phyloP scores from a whole-genome alignment of 140 eudicot genomes.

The Stevia rebaudiana region DNA sequence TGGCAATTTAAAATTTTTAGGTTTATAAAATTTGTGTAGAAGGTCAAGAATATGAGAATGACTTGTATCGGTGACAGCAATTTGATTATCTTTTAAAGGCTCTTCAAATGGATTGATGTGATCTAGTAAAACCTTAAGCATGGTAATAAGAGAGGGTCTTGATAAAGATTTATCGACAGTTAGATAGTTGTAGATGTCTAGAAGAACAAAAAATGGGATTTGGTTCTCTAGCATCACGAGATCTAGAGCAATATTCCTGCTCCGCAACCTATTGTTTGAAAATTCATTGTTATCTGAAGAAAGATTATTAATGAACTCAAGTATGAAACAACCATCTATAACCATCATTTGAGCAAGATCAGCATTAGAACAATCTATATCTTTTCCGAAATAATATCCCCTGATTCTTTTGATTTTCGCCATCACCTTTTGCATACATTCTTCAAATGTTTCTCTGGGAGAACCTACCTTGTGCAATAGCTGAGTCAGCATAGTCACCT shows the following conservation, averaged over 20 bases:
- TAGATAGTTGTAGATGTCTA: constrained; percentile 3
- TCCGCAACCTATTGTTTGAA: constrained; percentile 9
- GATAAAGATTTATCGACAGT: background rate
- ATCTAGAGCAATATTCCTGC: background rate
- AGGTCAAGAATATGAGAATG: constrained; percentile 27
- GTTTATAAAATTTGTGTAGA: constrained; percentile 13
- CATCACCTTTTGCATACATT: background rate
- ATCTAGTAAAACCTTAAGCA: background rate
- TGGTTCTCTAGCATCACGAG: constrained; percentile 24
- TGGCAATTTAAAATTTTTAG: background rate
- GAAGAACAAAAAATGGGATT: constrained; percentile 24
- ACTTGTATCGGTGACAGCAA: background rate
- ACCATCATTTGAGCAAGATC: constrained; percentile 13
- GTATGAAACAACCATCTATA: constrained; percentile 15
- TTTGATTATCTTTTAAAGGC: background rate
- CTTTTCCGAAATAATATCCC: constrained; percentile 1
- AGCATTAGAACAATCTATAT: background rate
- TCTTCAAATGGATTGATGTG: constrained; percentile 9
- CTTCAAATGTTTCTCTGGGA: background rate
- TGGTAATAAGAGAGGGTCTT: background rate
- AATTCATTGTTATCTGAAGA: background rate
- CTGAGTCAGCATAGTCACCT: background rate
- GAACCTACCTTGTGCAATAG: background rate
- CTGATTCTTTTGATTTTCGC: background rate
- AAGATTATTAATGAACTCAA: background rate